These are phyloP conservation scores for Medicago truncatula DNA, from an alignment of 306 rosid species.

Conservation along the genomic window MtrunA17r5.0-ANR NC_053044.1:25271001-25271500, in stretches of 20 bases:
- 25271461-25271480: too few species aligned
- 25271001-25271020: constrained; percentile 7
- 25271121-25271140: not conserved
- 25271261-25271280: too few species aligned
- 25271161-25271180: not conserved
- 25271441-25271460: too few species aligned
- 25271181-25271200: not conserved
- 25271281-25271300: too few species aligned
- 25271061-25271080: not conserved
- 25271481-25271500: too few species aligned
- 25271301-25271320: too few species aligned
- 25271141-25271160: not conserved
- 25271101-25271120: constrained; percentile 17
- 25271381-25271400: too few species aligned
- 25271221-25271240: not conserved
- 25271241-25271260: constrained; percentile 2
- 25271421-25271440: too few species aligned
- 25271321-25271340: too few species aligned
- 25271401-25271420: too few species aligned
- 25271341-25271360: too few species aligned
- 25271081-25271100: not conserved
- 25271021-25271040: not conserved
- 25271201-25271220: not conserved
- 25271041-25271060: not conserved
- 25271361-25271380: too few species aligned